Base-by-base conservation (phyloP, 192 early-diverging fungal genomes). In the Chytriomyces sp. region DNA sequence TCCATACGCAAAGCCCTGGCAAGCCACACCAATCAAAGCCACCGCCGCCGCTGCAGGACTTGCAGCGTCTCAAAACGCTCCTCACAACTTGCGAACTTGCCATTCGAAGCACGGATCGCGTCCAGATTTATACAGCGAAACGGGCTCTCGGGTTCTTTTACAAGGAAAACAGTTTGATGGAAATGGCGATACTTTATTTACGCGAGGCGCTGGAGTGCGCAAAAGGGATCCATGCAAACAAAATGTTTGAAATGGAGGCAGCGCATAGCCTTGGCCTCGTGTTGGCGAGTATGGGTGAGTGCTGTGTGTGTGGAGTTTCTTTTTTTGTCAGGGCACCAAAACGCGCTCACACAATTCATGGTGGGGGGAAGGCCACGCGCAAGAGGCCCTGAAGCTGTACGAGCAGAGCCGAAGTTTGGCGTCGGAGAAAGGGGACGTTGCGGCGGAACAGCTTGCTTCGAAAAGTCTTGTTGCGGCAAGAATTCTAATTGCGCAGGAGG, bases 71-170 rank as follows among this genome's bases (percentile, higher is more conserved):
- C n/a, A 77, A 83, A 63, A 60, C 48, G 0, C 77, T 87, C n/a
- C 75, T 87, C 18, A 83, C 79, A 26, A 74, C 75, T 5, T 65
- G 65, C 5, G 86, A 87, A 67, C 57, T 64, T 50, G 71, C 65
- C 43, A 60, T 80, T 44, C 45, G 81, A 20, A 72, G 50, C 53
- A 77, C 70, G 8, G 75, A 81, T 23, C 18, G 50, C 18, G 11
- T 20, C 44, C 43, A 59, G 6, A 78, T 85, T 18, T 82, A 83
- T 65, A 76, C 77, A 60, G 73, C 86, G 5, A 67, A 67, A 46
- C 83, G 80, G 64, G 70, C 81, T 47, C 67, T 87, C 1, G 86
- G 83, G 5, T 43, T 69, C 16, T 83, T 80, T 63, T 87, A 83
- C 64, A 60, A 65, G 23, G 49, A 35, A 3, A 13, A n/a, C 13